Base-by-base conservation (phyloP, 1,139 yeast genomes). In the Debaryomyces coudertii region DNA sequence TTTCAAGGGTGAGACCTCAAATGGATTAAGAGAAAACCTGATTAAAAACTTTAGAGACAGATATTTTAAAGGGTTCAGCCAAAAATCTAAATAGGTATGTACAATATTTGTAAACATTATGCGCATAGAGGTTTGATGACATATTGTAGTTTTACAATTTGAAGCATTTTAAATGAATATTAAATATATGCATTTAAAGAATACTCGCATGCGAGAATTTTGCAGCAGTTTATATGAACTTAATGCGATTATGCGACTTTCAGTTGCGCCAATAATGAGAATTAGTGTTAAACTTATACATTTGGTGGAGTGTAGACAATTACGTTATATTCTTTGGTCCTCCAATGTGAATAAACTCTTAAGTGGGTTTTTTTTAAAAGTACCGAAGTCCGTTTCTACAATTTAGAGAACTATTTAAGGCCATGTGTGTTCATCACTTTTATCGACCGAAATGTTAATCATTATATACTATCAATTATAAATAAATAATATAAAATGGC, bases 11-110 rank as follows among this genome's bases (percentile, higher is more conserved):
- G 72, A 72, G 29, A 76, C 85, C 3, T 63, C 75, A 25, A 75
- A 76, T 57, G 83, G 73, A 40, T 63, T 65, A 59, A 74, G 60
- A 53, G 75, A 59, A 42, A 54, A 65, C 42, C 67, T 70, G 41
- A 70, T 71, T 28, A 73, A 77, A 61, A 82, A 84, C 53, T 92
- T 92, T 58, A 78, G 97, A 62, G 88, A 85, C 40, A 77, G 93
- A 55, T 92, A 92, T 61, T 90, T 90, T 63, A 74, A 77, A 43
- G 85, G 89, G 33, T 87, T 87, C 61, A 77, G 67, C 51, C 70
- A 65, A 47, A 61, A 60, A 36, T 67, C 73, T 51, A 60, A 58
- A 49, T 64, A 58, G 46, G 15, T 31, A 38, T 27, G 41, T 38
- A 38, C 34, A 38, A 16, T 24, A 36, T 18, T 29, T 24, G 12